phyloP scores from a whole-genome alignment of 1,284 basidiomycete species.

The Ganoderma leucocontextum region DNA sequence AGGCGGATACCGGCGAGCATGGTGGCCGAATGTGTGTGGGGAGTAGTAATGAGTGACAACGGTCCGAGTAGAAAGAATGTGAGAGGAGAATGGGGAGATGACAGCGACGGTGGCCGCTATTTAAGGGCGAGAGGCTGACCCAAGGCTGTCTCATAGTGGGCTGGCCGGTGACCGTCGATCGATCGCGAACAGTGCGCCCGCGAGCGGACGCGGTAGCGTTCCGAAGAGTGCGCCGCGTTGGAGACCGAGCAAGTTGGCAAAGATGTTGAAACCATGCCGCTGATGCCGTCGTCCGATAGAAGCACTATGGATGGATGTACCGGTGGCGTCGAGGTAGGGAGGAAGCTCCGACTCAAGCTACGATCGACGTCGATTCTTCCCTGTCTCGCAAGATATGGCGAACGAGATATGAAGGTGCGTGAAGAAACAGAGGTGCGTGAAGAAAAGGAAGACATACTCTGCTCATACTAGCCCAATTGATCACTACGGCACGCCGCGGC shows the following conservation, averaged over 20 bases:
- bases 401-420: not conserved
- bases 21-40: not conserved
- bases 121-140: conserved; percentile 17
- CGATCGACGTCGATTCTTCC: not conserved
- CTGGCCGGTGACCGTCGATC: not conserved
- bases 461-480: too few relatives aligned
- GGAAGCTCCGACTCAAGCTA: not conserved
- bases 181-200: not conserved
- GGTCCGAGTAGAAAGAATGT: not conserved
- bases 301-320: not conserved
- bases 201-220: not conserved
- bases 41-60: not conserved
- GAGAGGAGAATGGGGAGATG: conserved; percentile 20
- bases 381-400: not conserved
- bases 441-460: too few relatives aligned
- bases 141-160: conserved; percentile 7
- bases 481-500: too few relatives aligned
- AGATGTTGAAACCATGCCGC: not conserved
- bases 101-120: not conserved
- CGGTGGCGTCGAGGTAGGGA: not conserved
- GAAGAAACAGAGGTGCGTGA: not conserved
- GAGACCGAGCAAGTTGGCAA: not conserved
- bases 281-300: not conserved
- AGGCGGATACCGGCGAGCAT: conserved; percentile 23
- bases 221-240: not conserved